These are phyloP conservation scores for Beauveria sp. DNA, from an alignment of 2,329 filamentous ascomycete genomes.

Conservation along the genomic window DNA sequence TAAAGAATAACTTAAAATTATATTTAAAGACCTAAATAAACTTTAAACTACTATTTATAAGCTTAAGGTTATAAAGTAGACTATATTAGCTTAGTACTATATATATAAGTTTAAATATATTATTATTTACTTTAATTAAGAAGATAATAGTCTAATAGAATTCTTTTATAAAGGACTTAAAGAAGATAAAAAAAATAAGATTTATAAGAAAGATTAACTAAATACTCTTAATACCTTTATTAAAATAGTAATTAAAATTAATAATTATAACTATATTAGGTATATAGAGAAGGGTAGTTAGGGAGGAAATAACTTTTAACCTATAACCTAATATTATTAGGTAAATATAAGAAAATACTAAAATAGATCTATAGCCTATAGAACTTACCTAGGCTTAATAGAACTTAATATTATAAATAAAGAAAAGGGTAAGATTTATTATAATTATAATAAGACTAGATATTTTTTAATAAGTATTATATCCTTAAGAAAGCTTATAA, in stretches of 20 bases:
- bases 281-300: no score
- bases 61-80: not conserved
- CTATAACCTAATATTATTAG: no score
- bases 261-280: no score
- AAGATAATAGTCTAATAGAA: not conserved
- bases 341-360: no score
- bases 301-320: no score
- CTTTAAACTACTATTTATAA: not conserved
- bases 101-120: not conserved
- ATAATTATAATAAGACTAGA: no score
- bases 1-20: not conserved
- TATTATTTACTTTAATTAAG: not conserved
- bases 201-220: not conserved
- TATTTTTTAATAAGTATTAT: no score
- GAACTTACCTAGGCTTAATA: no score
- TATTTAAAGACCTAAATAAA: not conserved
- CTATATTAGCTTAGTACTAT: not conserved
- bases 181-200: not conserved
- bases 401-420: no score
- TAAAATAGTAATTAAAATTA: not conserved
- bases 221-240: not conserved
- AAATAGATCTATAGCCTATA: no score
- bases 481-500: no score
- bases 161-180: not conserved
- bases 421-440: no score